A percentile compares a stretch with the other conserved stretches of the same genome.
Evolutionary conservation across 2,329 filamentous ascomycete species (phyloP).

Genomic region (Alternaria incomplexa): DNA sequence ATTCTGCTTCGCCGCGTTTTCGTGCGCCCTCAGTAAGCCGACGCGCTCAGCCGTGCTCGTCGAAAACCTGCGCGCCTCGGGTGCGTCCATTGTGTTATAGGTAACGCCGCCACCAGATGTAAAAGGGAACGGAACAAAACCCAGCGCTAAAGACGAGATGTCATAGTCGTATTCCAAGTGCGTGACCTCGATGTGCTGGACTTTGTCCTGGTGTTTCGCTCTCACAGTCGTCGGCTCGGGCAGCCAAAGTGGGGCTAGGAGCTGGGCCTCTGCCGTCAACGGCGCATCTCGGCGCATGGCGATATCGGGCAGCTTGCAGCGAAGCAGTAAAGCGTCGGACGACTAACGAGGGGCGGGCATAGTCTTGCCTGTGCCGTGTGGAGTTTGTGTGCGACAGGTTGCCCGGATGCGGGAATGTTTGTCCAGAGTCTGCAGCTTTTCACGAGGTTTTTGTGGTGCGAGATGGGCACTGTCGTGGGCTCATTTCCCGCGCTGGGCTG

Average conservation of each 20-base stretch:
- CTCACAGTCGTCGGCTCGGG: slow-evolving; percentile 8
- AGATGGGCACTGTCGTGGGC: background rate
- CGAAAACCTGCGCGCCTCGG: slow-evolving; percentile 40
- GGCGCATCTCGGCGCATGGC: slow-evolving; percentile 17
- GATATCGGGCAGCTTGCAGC: slow-evolving; percentile 19
- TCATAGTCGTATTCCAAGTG: slow-evolving; percentile 18
- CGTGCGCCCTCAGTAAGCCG: slow-evolving; percentile 31
- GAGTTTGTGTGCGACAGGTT: slow-evolving; percentile 12
- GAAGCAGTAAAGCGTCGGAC: slow-evolving; percentile 9
- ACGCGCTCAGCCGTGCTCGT: slow-evolving; percentile 34
- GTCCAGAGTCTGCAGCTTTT: slow-evolving; percentile 1
- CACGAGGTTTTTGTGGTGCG: slow-evolving; percentile 1
- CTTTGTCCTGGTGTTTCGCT: slow-evolving; percentile 1
- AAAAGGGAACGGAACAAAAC: slow-evolving; percentile 29
- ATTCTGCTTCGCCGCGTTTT: slow-evolving; percentile 23
- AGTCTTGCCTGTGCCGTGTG: slow-evolving; percentile 8
- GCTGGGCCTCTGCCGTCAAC: slow-evolving; percentile 16
- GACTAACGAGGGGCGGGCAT: slow-evolving; percentile 15
- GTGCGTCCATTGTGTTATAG: slow-evolving; percentile 39
- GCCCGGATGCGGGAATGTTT: slow-evolving; percentile 12
- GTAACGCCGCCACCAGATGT: slow-evolving; percentile 24
- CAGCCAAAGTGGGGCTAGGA: slow-evolving; percentile 17
- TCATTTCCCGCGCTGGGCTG: background rate
- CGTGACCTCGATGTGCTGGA: background rate
- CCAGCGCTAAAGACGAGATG: slow-evolving; percentile 33